These are phyloP conservation scores for Ambrosiella xylebori DNA, from an alignment of 2,329 filamentous ascomycete species.

Conservation along the genomic window DNA sequence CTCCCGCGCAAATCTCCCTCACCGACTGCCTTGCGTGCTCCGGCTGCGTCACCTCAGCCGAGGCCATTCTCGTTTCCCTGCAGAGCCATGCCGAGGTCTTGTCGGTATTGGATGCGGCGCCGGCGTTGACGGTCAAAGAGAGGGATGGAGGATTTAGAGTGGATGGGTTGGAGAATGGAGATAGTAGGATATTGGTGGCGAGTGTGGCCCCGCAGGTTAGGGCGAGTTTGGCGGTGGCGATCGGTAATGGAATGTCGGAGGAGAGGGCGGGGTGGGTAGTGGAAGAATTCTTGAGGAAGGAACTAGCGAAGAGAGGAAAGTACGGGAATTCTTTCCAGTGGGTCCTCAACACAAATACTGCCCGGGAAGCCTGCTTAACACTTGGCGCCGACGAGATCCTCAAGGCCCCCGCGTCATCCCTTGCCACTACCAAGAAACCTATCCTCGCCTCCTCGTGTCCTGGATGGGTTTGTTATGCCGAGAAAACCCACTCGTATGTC, in stretches of 20 bases:
- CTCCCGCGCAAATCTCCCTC: conserved; percentile 79
- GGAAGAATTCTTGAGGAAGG: conserved; percentile 51
- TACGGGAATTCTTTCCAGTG: conserved; percentile 67
- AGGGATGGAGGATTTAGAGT: conserved; percentile 20
- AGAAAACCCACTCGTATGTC: conserved; percentile 92
- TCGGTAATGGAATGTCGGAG: conserved; percentile 53
- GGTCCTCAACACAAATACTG: conserved; percentile 76
- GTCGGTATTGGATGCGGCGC: conserved; percentile 54
- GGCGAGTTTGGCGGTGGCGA: conserved; percentile 75
- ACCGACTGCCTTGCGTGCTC: conserved; percentile 97
- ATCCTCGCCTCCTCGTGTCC: conserved; percentile 82
- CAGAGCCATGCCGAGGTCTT: conserved; percentile 91
- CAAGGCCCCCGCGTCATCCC: conserved; percentile 13
- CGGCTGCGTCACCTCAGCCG: conserved; percentile 90
- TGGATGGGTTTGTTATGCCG: conserved; percentile 96
- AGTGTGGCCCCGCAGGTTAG: conserved; percentile 84
- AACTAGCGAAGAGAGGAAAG: conserved; percentile 52
- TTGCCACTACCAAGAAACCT: conserved; percentile 26
- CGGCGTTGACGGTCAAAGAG: conserved; percentile 23
- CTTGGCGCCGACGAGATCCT: conserved; percentile 58
- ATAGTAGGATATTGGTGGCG: conserved; percentile 71
- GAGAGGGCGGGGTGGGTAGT: conserved; percentile 66
- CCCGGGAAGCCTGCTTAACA: conserved; percentile 69
- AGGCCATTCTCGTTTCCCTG: conserved; percentile 87
- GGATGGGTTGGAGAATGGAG: conserved; percentile 35